Conservation (phyloP, 2,329 filamentous ascomycete genomes). For the Colletotrichum sublineola region DNA sequence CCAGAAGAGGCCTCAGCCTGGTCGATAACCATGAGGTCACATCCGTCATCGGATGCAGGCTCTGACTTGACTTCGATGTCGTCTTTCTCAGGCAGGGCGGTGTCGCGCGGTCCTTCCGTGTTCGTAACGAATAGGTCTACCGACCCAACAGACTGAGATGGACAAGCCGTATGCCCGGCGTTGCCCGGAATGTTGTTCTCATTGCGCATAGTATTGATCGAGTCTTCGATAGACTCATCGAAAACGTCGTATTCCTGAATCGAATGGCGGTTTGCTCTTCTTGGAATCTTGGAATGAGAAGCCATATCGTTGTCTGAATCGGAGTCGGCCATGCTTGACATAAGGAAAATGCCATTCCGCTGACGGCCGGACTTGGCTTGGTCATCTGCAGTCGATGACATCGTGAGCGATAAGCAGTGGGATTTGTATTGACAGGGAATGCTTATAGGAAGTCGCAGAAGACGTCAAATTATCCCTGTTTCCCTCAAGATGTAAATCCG, state of each 20-base stretch:
- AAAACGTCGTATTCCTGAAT: background rate
- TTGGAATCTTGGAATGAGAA: no score
- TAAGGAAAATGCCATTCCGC: background rate
- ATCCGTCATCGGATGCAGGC: background rate
- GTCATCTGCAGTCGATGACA: background rate
- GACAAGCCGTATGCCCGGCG: no score
- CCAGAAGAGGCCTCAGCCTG: background rate
- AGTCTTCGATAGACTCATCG: background rate
- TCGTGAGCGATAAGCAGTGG: background rate
- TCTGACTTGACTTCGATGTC: background rate
- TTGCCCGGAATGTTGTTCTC: rapidly evolving
- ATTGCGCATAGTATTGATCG: background rate
- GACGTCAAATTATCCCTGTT: background rate
- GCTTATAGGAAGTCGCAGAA: background rate
- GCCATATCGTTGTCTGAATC: background rate
- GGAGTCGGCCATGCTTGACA: background rate
- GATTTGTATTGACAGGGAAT: background rate
- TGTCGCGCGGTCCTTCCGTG: background rate
- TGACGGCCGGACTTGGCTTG: background rate
- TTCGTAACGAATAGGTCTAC: background rate
- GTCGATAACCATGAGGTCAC: conserved; percentile 6
- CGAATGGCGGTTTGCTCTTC: background rate
- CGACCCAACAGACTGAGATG: background rate
- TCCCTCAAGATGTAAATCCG: background rate
- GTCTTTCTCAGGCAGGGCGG: rapidly evolving